phyloP scores from a whole-genome alignment of 2,329 filamentous ascomycete genomes.

The Sporothrix schenckii region DNA sequence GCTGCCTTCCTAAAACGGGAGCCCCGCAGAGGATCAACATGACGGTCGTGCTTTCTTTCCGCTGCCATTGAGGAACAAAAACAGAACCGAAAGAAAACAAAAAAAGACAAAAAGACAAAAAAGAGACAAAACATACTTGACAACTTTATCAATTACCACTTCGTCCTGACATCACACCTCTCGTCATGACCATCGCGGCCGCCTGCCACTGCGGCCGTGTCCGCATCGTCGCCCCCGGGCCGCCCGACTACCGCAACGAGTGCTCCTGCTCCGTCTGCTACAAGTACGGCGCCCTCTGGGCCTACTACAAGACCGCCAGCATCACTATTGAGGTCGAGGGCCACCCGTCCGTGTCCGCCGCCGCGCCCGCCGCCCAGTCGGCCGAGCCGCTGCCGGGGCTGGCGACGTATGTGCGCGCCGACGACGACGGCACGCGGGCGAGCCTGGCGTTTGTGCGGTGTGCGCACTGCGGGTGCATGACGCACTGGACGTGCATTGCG shows the following conservation, averaged over 20 bases:
- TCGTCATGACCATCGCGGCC: conserved; percentile 7
- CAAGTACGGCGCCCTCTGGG: conserved; percentile 37
- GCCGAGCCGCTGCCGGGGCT: conserved; percentile 14
- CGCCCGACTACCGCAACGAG: conserved; percentile 35
- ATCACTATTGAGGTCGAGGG: conserved; percentile 4
- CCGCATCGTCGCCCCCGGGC: conserved; percentile 32
- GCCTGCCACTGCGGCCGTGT: conserved; percentile 38
- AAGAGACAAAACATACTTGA: too few relatives aligned
- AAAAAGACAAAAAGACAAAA: too few relatives aligned
- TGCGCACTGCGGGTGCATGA: conserved; percentile 34
- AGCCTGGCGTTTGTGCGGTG: conserved; percentile 25
- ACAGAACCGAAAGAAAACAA: too few relatives aligned
- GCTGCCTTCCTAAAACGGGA: too few relatives aligned
- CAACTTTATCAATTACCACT: too few relatives aligned
- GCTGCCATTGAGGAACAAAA: too few relatives aligned
- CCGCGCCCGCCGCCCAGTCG: conserved; percentile 23
- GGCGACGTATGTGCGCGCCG: conserved; percentile 16
- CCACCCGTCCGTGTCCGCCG: neutral
- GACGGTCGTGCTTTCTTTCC: too few relatives aligned
- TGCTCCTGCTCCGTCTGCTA: conserved; percentile 38
- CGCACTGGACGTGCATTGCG: neutral
- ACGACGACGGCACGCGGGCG: conserved; percentile 6
- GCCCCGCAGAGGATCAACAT: too few relatives aligned
- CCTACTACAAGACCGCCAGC: conserved; percentile 33
- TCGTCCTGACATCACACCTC: too few relatives aligned